phyloP scores from a whole-genome alignment of 345 rosid genomes.

The Erysimum cheiranthoides region DNA sequence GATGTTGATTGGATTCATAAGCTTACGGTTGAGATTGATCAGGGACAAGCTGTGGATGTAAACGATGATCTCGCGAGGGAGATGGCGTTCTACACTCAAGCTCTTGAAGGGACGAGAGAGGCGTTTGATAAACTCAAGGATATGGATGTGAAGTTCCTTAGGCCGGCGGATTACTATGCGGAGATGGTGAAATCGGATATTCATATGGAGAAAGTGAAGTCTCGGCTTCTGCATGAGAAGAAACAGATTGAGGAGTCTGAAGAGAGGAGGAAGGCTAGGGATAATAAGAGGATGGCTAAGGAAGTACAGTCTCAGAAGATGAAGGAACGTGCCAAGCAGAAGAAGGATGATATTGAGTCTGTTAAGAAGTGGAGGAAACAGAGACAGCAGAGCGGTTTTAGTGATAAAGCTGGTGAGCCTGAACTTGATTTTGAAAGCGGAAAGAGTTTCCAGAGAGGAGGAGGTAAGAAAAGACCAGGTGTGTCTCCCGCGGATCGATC shows the following conservation, averaged over 20 bases:
- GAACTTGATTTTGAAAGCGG: constrained; percentile 73
- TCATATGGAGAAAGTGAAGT: constrained; percentile 88
- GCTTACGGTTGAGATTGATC: constrained; percentile 66
- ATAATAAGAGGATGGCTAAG: constrained; percentile 74
- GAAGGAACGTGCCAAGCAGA: constrained; percentile 77
- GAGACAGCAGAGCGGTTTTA: constrained; percentile 82
- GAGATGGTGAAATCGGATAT: constrained; percentile 86
- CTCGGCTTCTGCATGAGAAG: constrained; percentile 71
- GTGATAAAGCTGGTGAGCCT: constrained; percentile 58
- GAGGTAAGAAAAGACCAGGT: constrained; percentile 69
- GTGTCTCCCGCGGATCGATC: constrained; percentile 69
- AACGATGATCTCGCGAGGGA: constrained; percentile 85
- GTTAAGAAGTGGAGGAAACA: constrained; percentile 92
- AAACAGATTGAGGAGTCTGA: constrained; percentile 77
- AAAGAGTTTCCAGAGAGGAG: constrained; percentile 58
- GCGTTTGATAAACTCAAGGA: constrained; percentile 70
- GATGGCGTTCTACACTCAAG: constrained; percentile 78
- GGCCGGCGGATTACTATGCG: constrained; percentile 84
- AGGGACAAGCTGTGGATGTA: constrained; percentile 79
- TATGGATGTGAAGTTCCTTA: constrained; percentile 69
- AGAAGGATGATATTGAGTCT: constrained; percentile 70
- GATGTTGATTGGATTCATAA: constrained; percentile 70
- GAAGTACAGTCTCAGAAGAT: constrained; percentile 83
- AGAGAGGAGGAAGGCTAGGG: constrained; percentile 90
- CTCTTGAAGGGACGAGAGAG: constrained; percentile 69